Evolutionary conservation across 1,284 basidiomycete species (phyloP).

Genomic region (Tylopilus sp.): DNA sequence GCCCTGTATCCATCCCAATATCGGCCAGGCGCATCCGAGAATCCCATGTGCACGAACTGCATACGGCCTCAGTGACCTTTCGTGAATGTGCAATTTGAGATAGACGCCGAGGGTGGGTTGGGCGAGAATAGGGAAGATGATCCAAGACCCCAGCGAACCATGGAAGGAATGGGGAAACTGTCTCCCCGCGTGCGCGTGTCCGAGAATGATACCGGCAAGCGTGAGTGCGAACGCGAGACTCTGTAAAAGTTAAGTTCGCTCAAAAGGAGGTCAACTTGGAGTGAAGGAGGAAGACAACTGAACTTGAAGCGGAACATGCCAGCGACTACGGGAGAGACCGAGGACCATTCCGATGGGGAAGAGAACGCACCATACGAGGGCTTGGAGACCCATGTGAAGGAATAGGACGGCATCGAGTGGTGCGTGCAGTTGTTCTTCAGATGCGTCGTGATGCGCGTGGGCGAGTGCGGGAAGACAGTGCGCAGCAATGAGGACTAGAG

Average conservation of each 20-base stretch:
- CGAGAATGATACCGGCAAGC: conserved; percentile 68
- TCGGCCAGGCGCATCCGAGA: conserved; percentile 82
- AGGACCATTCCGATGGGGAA: conserved; percentile 89
- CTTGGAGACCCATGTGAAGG: conserved; percentile 77
- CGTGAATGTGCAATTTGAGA: conserved; percentile 89
- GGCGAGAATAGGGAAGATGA: conserved; percentile 59
- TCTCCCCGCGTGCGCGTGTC: conserved; percentile 78
- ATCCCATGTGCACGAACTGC: conserved; percentile 74
- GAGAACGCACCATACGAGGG: conserved; percentile 73
- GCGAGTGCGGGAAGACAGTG: conserved; percentile 30
- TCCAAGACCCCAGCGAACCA: conserved; percentile 65
- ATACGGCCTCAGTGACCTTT: conserved; percentile 71
- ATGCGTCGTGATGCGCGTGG: conserved; percentile 60
- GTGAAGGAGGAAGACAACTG: conserved; percentile 8
- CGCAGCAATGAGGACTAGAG: conserved; percentile 10
- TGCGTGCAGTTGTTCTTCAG: conserved; percentile 62
- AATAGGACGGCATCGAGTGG: conserved; percentile 76
- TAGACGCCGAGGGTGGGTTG: conserved; percentile 83
- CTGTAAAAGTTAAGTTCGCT: conserved; percentile 36
- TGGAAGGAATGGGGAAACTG: conserved; percentile 70
- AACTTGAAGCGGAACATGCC: conserved; percentile 85
- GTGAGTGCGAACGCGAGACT: conserved; percentile 66
- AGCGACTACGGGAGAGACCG: conserved; percentile 73
- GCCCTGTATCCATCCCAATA: conserved; percentile 87
- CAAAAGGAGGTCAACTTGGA: background rate